Conservation (phyloP, 345 rosid species). For the Bruguiera sexangula region DNA sequence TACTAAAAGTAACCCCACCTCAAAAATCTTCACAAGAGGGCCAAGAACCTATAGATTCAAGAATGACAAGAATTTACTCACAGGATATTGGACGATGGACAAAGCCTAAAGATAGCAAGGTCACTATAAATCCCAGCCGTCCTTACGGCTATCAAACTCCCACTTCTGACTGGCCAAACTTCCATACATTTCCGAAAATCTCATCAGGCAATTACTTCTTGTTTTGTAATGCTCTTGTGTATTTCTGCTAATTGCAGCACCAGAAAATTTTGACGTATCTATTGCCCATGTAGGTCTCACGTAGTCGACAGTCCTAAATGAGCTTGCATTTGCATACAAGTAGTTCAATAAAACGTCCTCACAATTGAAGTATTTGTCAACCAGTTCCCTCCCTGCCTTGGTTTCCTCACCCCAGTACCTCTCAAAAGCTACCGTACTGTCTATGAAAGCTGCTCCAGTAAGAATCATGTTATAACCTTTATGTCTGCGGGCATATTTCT, state of each 20-base stretch:
- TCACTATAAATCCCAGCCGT: conserved; percentile 92
- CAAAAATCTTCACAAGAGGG: conserved; percentile 24
- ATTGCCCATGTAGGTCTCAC: conserved; percentile 82
- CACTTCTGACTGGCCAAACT: conserved; percentile 50
- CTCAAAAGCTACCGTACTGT: conserved; percentile 52
- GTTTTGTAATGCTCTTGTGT: conserved; percentile 66
- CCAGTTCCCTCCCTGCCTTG: conserved; percentile 58
- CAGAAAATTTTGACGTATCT: conserved; percentile 79
- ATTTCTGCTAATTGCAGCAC: conserved; percentile 80
- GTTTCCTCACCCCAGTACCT: conserved; percentile 65
- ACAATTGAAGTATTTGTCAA: conserved; percentile 70
- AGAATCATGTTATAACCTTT: conserved; percentile 86
- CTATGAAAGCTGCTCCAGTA: conserved; percentile 93
- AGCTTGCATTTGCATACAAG: conserved; percentile 76
- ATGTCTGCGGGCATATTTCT: conserved; percentile 67
- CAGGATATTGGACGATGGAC: background rate
- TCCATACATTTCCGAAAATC: conserved; percentile 67
- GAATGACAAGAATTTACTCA: conserved; percentile 15
- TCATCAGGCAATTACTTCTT: conserved; percentile 67
- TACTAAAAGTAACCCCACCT: conserved; percentile 9
- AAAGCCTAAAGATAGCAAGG: background rate
- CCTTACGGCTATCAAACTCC: conserved; percentile 63
- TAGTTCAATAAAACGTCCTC: conserved; percentile 84
- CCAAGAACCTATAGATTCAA: background rate
- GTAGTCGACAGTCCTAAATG: conserved; percentile 59